Conservation (phyloP, 176 grass and related monocot genomes). For the Zoysia japonica region DNA sequence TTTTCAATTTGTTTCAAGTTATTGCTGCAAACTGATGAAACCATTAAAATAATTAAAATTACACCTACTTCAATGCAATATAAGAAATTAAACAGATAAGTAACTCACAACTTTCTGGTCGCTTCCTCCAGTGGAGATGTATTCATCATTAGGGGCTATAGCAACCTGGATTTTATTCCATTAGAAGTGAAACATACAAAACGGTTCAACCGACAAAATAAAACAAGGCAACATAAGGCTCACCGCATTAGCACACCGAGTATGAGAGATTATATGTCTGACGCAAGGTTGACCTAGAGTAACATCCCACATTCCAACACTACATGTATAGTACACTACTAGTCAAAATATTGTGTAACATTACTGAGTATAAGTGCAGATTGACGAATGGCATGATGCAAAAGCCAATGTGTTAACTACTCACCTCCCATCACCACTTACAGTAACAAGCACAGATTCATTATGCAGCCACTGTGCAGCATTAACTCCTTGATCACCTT, state of each 20-base stretch:
- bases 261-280: slow-evolving; percentile 72
- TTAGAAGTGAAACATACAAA: slow-evolving; percentile 28
- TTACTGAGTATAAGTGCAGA: slow-evolving; percentile 29
- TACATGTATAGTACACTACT: slow-evolving; percentile 29
- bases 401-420: slow-evolving; percentile 7
- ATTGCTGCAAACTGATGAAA: slow-evolving; percentile 13
- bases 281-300: slow-evolving; percentile 78
- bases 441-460: slow-evolving; percentile 80
- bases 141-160: slow-evolving; percentile 83
- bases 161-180: slow-evolving; percentile 62
- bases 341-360: slow-evolving; percentile 26
- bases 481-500: slow-evolving; percentile 84
- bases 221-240: slow-evolving; percentile 45
- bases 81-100: slow-evolving; percentile 39
- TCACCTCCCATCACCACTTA: slow-evolving; percentile 86
- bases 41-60: background rate
- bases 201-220: slow-evolving; percentile 9
- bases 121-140: slow-evolving; percentile 85
- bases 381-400: slow-evolving; percentile 19
- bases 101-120: slow-evolving; percentile 96
- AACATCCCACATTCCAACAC: slow-evolving; percentile 91
- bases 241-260: slow-evolving; percentile 83
- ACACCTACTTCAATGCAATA: slow-evolving; percentile 1
- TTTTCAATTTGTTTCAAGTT: slow-evolving; percentile 8
- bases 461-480: slow-evolving; percentile 72